phyloP scores from a whole-genome alignment of 2,329 filamentous ascomycete species.

The Exophiala sp. region DNA sequence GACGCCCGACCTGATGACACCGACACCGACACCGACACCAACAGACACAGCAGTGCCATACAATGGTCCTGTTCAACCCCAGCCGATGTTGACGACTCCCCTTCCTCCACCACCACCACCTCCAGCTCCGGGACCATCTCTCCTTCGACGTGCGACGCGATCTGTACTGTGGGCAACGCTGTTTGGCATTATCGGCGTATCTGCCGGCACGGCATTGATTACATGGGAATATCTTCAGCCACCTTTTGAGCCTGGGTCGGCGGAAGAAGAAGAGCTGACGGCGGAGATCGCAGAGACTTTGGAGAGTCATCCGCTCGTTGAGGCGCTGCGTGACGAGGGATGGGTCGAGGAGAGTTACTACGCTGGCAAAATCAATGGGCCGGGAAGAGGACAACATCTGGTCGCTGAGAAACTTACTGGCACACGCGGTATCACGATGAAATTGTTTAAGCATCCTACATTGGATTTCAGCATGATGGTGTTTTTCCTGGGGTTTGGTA shows the following conservation, averaged over 20 bases:
- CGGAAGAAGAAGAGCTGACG: conserved; percentile 32
- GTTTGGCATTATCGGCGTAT: conserved; percentile 18
- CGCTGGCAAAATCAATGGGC: background rate
- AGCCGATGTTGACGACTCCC: background rate
- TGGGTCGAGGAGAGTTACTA: conserved; percentile 36
- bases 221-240: conserved; percentile 29
- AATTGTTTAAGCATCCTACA: conserved; percentile 59
- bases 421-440: conserved; percentile 36
- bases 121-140: conserved; percentile 8
- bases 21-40: no score
- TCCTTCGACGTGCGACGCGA: conserved; percentile 15
- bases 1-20: conserved; percentile 15
- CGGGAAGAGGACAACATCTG: conserved; percentile 27
- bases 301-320: conserved; percentile 36
- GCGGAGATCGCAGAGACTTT: conserved; percentile 32
- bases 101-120: background rate
- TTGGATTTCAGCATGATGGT: conserved; percentile 59
- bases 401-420: conserved; percentile 39
- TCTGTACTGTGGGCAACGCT: conserved; percentile 19
- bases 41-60: no score
- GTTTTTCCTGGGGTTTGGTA: conserved; percentile 55
- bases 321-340: conserved; percentile 35
- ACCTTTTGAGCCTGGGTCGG: conserved; percentile 32
- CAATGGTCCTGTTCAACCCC: conserved; percentile 7
- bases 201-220: conserved; percentile 25